Base-by-base conservation (phyloP, 108 stramenopile species). In the Nitzschia sp. region DNA sequence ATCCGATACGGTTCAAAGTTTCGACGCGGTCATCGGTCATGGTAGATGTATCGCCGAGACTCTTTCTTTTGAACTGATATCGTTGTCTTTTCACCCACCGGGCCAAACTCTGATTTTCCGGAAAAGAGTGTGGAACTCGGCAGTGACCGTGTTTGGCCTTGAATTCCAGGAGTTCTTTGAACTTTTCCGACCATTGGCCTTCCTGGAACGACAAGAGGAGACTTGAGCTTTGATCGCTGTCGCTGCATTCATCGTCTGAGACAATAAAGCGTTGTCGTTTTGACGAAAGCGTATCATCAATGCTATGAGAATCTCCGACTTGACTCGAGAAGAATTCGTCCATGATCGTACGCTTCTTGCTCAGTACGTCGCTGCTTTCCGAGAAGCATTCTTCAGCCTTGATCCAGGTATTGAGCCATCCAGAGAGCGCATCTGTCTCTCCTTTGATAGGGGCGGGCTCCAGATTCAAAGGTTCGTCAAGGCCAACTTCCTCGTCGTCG, bases 1-100 rank as follows among this genome's bases (percentile, higher is more conserved):
- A 79, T 29, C 60, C 73, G 15, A 70, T 34, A 35, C 69, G 47
- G 26, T 73, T 70, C 11, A 82, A 54, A 11, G 42, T 51, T 57
- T 42, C 55, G 1, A 68, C 27, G 19, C 81, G 66, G 31, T 77
- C 81, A 28, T 60, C 46, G 5, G 67, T 67, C 26, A 82, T 46
- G 19, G 60, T 69, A 17, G 68, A 68, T 23, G 46, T 33, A 28
- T 48, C 38, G 0, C 76, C 72, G 29, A 64, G 51, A 8, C 31
- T 31, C 45, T 60, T 68, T n/a, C 73, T 58, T 45, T 70, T 69
- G 66, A 64, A 77, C 48, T 82, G 81, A 28, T 72, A 56, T n/a
- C 80, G 75, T 46, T 76, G 75, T 21, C 64, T 42, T 2, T 51
- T 48, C 3, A 81, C 80, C 80, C 80, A 81, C 2, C 45, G 66